Base-by-base conservation (phyloP, 1,284 basidiomycete species). In the Papiliotrema laurentii region DNA sequence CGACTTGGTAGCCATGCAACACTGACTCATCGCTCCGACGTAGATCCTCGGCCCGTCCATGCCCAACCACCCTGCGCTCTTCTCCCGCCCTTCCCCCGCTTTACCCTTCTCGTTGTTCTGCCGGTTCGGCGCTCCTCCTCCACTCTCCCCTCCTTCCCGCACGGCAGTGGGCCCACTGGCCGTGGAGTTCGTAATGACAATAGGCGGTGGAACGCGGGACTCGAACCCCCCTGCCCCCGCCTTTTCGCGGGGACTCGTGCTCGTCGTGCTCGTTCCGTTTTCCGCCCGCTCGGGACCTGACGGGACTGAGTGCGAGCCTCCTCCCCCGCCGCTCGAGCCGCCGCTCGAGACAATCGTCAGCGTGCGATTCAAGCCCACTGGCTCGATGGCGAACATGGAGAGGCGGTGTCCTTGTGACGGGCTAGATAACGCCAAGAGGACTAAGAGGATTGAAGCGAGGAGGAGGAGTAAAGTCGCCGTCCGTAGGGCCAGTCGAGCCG, bases 11-110 rank as follows among this genome's bases (percentile, higher is more conserved):
- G 6, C 22, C 7, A 34, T 16, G 19, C n/a, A n/a, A 21, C n/a
- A 47, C 46, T 41, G n/a, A 48, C 46, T 26, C 46, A 48, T 48
- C 3, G 24, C 30, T 33, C 46, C 46, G 16, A 48, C 39, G 26
- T 39, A 35, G 19, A 48, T 42, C 13, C 22, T 48, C 5, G 46
- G 39, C 22, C 46, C 46, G 16, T 42, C 7, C 13, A 41, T 4
- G 18, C 46, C 46, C 4, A 42, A 21, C 46, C 46, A 48, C 19
- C 13, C n/a, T n/a, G n/a, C n/a, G n/a, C n/a, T n/a, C n/a, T 26
- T 41, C 21, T 22, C 39, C 14, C 39, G 24, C 11, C 24, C 39
- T n/a, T n/a, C 7, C 13, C 39, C 26, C 18, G 9, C 9, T 46
- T 16, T 24, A 46, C 28, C 26, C 18, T 21, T 16, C 18, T 16